Percentiles rank a stretch among this genome's conserved stretches.
Evolutionary conservation across 768 basidiomycete species (phyloP).

Genomic region (Lactifluus echinatus): DNA sequence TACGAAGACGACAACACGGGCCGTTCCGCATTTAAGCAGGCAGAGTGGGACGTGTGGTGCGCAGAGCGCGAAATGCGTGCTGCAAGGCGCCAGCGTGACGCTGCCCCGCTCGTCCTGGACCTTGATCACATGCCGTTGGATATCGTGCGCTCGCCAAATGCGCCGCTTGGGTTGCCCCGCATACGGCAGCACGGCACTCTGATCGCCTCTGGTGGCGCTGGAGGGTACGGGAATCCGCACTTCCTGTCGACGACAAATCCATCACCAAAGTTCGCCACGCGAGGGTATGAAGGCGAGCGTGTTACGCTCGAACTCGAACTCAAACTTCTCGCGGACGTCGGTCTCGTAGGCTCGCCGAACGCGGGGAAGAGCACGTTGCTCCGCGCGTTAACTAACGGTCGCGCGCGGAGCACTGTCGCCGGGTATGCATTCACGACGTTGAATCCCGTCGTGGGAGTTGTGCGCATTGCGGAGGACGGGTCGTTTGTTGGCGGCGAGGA

Average conservation of each 20-base stretch:
- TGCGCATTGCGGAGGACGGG: conserved; percentile 74
- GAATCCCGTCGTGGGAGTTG: conserved; percentile 88
- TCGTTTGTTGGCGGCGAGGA: conserved; percentile 56
- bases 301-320: conserved; percentile 84
- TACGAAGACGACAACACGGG: conserved; percentile 52
- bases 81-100: conserved; percentile 35
- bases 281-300: conserved; percentile 66
- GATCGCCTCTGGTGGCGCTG: conserved; percentile 65
- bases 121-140: conserved; percentile 42
- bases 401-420: conserved; percentile 56
- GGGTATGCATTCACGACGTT: conserved; percentile 92
- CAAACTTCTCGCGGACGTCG: conserved; percentile 91
- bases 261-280: conserved; percentile 81
- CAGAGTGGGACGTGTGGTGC: conserved; percentile 50
- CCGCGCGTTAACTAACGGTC: conserved; percentile 78
- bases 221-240: conserved; percentile 85
- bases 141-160: conserved; percentile 36
- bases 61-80: conserved; percentile 54
- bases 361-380: conserved; percentile 90
- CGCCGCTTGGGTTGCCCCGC: conserved; percentile 54
- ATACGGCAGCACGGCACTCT: conserved; percentile 51
- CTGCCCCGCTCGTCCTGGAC: conserved; percentile 46
- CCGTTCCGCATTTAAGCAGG: conserved; percentile 61
- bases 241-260: conserved; percentile 62
- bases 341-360: conserved; percentile 93